Evolutionary conservation across 768 basidiomycete species (phyloP), one percentile per base, ranked within the genome.

Genomic region (Psilocybe cubensis): DNA sequence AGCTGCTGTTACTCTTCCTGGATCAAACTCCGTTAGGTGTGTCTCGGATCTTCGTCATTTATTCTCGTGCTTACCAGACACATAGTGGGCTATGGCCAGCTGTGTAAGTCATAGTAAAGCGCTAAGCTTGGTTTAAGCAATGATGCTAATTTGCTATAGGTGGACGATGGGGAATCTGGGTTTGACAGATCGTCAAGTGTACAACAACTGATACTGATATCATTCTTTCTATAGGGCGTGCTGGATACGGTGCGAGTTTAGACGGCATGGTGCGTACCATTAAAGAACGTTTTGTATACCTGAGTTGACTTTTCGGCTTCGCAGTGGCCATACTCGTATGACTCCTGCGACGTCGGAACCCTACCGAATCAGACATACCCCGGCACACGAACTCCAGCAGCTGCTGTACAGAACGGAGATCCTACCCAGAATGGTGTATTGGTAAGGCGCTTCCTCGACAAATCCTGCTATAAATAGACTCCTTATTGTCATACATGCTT

Each of bases 261-360:
- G 87, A 89, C 59, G 87, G 86, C 46, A 69, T 84, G 79, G 88
- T 87, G 72, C n/a, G 81, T 66, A 11, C 11, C 1, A 43, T 45
- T 41, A 25, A 3, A 4, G 12, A 10, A 6, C 20, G 11, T 9
- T 18, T 29, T 29, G 23, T 17, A 7, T 18, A 2, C 41, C 17
- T 33, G 23, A 24, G 54, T 25, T 33, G 17, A 42, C 18, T 24
- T 47, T 38, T 38, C 14, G 29, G 29, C n/a, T 59, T 23, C 40
- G 0, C 63, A 64, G 84, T 88, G 87, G 86, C 88, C 88, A 6
- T 89, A 87, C 66, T 79, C 82, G 11, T 89, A 88, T 62, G 85
- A 89, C 52, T 68, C 84, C 2, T 93, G 92, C 68, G 92, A 94
- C 68, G 81, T 91, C 11, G 92, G 92, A 3, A 94, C 92, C 1